Conservation (phyloP, 306 rosid genomes). For the Hippophae tibetana region DNA sequence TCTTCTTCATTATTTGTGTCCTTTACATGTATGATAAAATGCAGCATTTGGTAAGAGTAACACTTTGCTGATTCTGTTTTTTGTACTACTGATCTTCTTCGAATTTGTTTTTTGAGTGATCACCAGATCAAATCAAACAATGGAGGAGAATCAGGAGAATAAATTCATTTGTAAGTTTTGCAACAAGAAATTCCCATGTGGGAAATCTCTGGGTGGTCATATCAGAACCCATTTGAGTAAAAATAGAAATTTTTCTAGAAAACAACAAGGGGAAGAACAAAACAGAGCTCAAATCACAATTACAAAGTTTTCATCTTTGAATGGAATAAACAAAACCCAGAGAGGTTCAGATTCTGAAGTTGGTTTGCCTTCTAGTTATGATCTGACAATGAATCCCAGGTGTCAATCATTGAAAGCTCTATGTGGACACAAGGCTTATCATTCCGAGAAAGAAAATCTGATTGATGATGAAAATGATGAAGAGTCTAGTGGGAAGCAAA, state of each 20-base stretch:
- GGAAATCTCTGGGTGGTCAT: conserved; percentile 75
- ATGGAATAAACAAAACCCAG: conserved; percentile 34
- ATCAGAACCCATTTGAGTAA: conserved; percentile 61
- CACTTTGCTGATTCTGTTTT: conserved; percentile 5
- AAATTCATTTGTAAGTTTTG: conserved; percentile 71
- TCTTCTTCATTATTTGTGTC: conserved; percentile 8
- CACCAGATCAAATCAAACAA: conserved; percentile 9
- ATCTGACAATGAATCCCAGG: conserved; percentile 71
- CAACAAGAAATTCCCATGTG: conserved; percentile 48
- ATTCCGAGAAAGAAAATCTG: conserved; percentile 57
- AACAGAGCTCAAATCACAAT: conserved; percentile 11
- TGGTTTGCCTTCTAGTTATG: conserved; percentile 35
- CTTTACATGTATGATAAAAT: conserved; percentile 19
- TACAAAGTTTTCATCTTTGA: conserved; percentile 27
- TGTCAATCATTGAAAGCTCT: conserved; percentile 54
- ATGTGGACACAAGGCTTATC: conserved; percentile 85
- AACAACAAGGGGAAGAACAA: not conserved
- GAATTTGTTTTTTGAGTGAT: conserved; percentile 8
- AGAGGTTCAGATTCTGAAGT: conserved; percentile 43
- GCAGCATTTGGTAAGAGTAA: conserved; percentile 38
- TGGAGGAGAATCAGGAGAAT: conserved; percentile 39
- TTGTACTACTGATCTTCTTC: conserved; percentile 15
- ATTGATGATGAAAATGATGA: conserved; percentile 19
- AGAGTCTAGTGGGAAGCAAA: conserved; percentile 29
- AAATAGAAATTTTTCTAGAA: conserved; percentile 17